A percentile compares a stretch with the other conserved stretches of the same genome.
Conservation (phyloP, 108 stramenopile genomes). For the Fragilariopsis cylindrus region DNA sequence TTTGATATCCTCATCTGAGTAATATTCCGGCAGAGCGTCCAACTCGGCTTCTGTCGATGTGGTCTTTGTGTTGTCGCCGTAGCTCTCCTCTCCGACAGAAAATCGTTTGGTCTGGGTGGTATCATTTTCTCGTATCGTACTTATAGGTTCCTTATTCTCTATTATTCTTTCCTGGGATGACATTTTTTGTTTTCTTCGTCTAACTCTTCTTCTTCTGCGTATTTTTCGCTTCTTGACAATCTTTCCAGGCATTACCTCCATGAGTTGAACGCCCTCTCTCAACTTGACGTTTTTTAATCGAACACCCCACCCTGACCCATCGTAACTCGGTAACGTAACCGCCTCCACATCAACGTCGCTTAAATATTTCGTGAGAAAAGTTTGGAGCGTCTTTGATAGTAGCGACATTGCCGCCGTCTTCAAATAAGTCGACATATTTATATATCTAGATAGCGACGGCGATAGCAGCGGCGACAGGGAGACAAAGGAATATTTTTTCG, state of each 20-base stretch:
- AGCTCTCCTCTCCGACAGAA: background rate
- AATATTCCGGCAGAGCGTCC: background rate
- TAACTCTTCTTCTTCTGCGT: conserved; percentile 38
- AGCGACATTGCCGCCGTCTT: conserved; percentile 7
- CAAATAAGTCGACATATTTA: conserved; percentile 3
- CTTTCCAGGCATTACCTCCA: conserved; percentile 66
- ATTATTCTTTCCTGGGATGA: background rate
- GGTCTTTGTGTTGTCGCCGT: background rate
- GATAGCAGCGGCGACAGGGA: no score
- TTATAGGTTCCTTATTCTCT: background rate
- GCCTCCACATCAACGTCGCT: conserved; percentile 81
- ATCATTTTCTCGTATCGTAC: background rate
- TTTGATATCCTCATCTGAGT: background rate
- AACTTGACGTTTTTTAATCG: conserved; percentile 78
- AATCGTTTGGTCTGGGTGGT: background rate
- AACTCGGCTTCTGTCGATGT: background rate
- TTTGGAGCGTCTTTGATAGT: conserved; percentile 69
- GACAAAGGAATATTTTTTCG: no score
- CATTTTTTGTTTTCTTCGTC: conserved; percentile 1
- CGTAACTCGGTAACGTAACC: conserved; percentile 51
- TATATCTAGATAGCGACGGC: background rate
- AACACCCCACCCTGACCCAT: conserved; percentile 75
- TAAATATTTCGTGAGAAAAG: conserved; percentile 76
- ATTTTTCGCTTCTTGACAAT: conserved; percentile 31
- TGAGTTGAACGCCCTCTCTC: conserved; percentile 72